Percentiles rank a stretch among this genome's conserved stretches.
Evolutionary conservation across 208 protist genomes (phyloP).

Genomic region (Zelonia costaricensis): DNA sequence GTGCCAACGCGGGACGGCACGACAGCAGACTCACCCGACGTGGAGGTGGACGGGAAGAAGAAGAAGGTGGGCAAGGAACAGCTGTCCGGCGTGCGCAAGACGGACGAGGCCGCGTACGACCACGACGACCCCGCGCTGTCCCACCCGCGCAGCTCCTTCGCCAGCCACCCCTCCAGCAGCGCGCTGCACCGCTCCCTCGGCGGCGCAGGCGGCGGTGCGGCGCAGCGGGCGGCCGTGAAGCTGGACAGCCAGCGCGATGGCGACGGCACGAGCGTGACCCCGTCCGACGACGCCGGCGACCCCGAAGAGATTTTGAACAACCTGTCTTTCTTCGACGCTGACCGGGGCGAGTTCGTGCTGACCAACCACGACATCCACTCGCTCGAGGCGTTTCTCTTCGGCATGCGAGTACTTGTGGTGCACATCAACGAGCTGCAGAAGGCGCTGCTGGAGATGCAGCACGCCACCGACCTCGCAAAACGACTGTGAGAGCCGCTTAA

Average conservation of each 20-base stretch:
- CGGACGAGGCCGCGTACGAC: too few relatives aligned
- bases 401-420: slow-evolving; percentile 61
- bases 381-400: slow-evolving; percentile 88
- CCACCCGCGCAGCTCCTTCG: not conserved
- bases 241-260: slow-evolving; percentile 13
- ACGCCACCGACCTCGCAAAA: slow-evolving; percentile 66
- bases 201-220: not conserved
- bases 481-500: slow-evolving; percentile 72
- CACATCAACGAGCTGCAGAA: slow-evolving; percentile 86
- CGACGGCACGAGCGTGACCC: slow-evolving; percentile 10
- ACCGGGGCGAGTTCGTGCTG: slow-evolving; percentile 76
- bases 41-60: too few relatives aligned
- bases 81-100: not conserved
- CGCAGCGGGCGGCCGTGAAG: slow-evolving; percentile 8
- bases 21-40: too few relatives aligned
- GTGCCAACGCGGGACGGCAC: slow-evolving; percentile 11
- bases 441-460: slow-evolving; percentile 79
- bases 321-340: slow-evolving; percentile 61
- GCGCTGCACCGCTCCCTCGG: not conserved
- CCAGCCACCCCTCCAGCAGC: not conserved
- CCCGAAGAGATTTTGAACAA: slow-evolving; percentile 51
- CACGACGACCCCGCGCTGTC: not conserved
- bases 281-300: slow-evolving; percentile 13
- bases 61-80: too few relatives aligned
- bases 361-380: slow-evolving; percentile 89